These are phyloP conservation scores for Neoboletus subvelutipes DNA, from an alignment of 768 basidiomycete genomes.

Conservation along the genomic window DNA sequence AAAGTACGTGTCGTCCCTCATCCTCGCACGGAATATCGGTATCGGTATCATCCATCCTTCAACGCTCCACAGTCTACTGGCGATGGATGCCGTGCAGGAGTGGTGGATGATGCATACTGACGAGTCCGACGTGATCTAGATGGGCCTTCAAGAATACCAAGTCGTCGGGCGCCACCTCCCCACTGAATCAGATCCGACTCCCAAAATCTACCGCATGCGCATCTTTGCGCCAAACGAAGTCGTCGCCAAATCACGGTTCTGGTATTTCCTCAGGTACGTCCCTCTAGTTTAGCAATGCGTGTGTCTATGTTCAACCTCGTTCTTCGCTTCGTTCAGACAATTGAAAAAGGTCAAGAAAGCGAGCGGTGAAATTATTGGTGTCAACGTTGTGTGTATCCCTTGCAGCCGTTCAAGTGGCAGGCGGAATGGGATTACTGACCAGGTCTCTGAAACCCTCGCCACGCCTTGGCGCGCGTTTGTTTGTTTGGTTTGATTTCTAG, in stretches of 20 bases:
- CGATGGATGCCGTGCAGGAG: constrained; percentile 33
- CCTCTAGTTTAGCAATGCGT: too few relatives aligned
- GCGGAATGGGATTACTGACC: constrained; percentile 69
- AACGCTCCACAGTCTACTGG: neutral
- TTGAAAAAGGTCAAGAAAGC: constrained; percentile 99
- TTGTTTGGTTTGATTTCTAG: constrained; percentile 44
- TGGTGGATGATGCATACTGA: constrained; percentile 22
- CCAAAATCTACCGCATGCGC: constrained; percentile 99
- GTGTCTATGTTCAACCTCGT: neutral
- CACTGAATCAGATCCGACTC: constrained; percentile 87
- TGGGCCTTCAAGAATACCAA: constrained; percentile 90
- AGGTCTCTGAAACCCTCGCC: constrained; percentile 14
- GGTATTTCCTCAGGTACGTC: constrained; percentile 93
- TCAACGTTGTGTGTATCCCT: constrained; percentile 90
- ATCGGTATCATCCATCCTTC: neutral
- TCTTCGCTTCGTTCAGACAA: constrained; percentile 53
- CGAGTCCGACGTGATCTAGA: constrained; percentile 37
- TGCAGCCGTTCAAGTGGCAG: constrained; percentile 84
- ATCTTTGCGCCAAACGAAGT: constrained; percentile 99
- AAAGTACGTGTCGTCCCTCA: constrained; percentile 28
- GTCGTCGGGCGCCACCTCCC: constrained; percentile 97
- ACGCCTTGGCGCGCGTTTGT: constrained; percentile 15
- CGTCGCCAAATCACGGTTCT: constrained; percentile 98
- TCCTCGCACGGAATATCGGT: neutral
- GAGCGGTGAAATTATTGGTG: constrained; percentile 97